Evolutionary conservation across 345 rosid species (phyloP), one percentile per base, ranked within the genome.

Genomic region (Melaleuca alternifolia): DNA sequence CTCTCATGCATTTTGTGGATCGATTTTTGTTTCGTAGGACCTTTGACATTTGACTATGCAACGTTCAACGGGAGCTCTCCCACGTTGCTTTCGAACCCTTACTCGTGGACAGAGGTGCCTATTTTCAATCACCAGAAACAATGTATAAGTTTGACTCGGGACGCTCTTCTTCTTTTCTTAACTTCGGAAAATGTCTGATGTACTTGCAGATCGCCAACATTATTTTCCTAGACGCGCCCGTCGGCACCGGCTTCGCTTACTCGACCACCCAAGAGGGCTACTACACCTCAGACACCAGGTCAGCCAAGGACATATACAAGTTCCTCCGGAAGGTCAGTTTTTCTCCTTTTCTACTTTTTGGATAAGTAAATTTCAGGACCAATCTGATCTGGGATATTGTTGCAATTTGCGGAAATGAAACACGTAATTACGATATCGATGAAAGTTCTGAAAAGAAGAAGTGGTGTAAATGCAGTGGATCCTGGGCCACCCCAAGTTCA

Each of bases 21-120:
- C 18, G 4, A 20, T 28, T 71, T 44, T 61, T 24, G 50, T 50
- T 48, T 23, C 48, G 61, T 71, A 92, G 94, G 93, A 79, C 94
- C 94, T 20, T 50, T 92, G 26, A 79, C 5, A 6, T 91, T 75
- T 82, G 90, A 91, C 20, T 87, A 52, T 11, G 76, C 37, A 14
- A 79, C 87, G 21, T 91, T 85, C 90, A 91, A 88, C 44, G 91
- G 93, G 50, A 90, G 90, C 87, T 82, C 87, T 46, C 94, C 94
- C 50, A 37, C 89, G 2, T 76, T 92, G 62, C 23, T 85, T 3
- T 6, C 6, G 10, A 91, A 92, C 75, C 84, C 85, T n/a, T 51
- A 85, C 61, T 87, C 94, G 56, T 92, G 91, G 92, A 92, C 94
- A 10, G 84, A 90, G 90, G 94, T 92, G 52, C 79, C 44, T 33